Base-by-base conservation (phyloP, 2,329 filamentous ascomycete genomes). In the Nemania sp. region DNA sequence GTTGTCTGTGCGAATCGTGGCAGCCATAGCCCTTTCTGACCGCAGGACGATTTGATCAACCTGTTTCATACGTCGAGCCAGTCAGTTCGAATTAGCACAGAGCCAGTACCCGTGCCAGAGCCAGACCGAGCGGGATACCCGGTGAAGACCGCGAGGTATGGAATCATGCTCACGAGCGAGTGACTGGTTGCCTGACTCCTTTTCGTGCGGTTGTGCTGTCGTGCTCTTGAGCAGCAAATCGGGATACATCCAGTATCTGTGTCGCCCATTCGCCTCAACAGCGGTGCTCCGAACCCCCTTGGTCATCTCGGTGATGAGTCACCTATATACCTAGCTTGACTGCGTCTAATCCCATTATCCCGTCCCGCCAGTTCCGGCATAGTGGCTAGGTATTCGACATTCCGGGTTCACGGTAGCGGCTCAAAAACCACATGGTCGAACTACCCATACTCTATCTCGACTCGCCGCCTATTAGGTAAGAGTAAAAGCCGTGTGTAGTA, bases 281-380 rank as follows among this genome's bases (percentile, higher is more conserved):
- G 21, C 50, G 59, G 17, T 21, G 42, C 13, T 50, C 51, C 60
- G 47, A 49, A 59, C 50, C 49, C 50, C 54, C 48, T 58, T 59
- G 25, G 46, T 58, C 61, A 61, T 55, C 45, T 54, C 39, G 13
- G 37, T 13, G 45, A 39, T 61, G 61, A 64, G 54, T 64, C 58
- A 64, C 51, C 18, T 18, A 39, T 40, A 11, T 34, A 40, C 13
- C 39, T 37, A 50, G 35, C 42, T 40, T 18, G n/a, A 48, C 10
- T 7, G 37, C 25, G 37, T 49, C 12, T 32, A 15, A 46, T 25
- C 21, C 12, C 25, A 54, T 32, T 20, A 37, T 45, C 43, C 25
- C 25, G 42, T 53, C 34, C 57, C 57, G 60, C 45, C 12, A 42
- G 40, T 47, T 61, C 61, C 61, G 58, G 45, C 35, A 20, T 25